Evolutionary conservation across 2,329 filamentous ascomycete genomes (phyloP).

Genomic region (Neurospora sp.): DNA sequence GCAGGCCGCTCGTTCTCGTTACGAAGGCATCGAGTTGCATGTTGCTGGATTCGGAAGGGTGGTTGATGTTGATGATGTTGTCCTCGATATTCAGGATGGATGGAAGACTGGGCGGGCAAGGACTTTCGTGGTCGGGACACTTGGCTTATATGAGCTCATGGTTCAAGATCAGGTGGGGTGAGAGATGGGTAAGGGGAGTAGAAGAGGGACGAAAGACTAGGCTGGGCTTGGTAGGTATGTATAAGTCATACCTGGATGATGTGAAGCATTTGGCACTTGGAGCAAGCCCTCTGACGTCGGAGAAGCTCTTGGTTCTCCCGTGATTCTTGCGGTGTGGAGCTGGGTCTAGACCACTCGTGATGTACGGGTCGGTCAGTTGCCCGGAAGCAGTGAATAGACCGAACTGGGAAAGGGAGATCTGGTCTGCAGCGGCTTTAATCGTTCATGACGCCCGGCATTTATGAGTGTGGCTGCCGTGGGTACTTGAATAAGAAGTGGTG

Average conservation of each 20-base stretch:
- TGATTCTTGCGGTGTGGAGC: slow-evolving; percentile 15
- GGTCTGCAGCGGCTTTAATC: neutral
- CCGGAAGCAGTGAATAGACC: slow-evolving; percentile 12
- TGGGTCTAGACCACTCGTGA: slow-evolving; percentile 6
- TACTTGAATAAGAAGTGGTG: neutral
- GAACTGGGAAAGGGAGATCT: slow-evolving; percentile 6
- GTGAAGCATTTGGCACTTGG: slow-evolving; percentile 21
- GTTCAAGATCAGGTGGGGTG: slow-evolving; percentile 16
- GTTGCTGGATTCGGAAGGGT: neutral
- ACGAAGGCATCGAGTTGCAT: slow-evolving; percentile 16
- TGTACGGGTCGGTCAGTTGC: neutral
- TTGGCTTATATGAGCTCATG: neutral
- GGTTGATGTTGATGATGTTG: slow-evolving; percentile 17
- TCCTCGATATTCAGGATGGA: slow-evolving; percentile 20
- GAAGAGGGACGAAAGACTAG: neutral
- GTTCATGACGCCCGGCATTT: neutral
- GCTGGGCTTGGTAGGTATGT: neutral
- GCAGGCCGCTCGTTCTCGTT: slow-evolving; percentile 12
- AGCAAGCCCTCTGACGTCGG: slow-evolving; percentile 20
- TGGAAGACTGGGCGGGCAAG: slow-evolving; percentile 19
- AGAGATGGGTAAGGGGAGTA: neutral
- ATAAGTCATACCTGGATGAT: slow-evolving; percentile 15
- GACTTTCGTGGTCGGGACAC: slow-evolving; percentile 12
- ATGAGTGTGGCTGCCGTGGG: neutral
- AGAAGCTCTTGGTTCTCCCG: slow-evolving; percentile 15